These are phyloP conservation scores for Acer negundo DNA, from an alignment of 345 rosid genomes.

Conservation along the genomic window DNA sequence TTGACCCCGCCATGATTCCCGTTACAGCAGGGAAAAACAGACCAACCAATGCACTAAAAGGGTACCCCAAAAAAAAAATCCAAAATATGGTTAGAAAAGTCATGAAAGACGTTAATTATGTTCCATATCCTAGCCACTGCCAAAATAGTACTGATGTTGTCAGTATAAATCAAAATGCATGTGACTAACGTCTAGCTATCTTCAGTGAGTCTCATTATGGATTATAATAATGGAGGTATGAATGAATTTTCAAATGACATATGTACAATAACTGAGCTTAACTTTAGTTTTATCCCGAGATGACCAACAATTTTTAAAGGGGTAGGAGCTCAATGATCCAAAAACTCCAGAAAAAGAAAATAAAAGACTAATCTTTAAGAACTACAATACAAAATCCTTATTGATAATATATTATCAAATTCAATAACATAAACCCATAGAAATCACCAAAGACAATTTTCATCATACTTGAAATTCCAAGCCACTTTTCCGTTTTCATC, in stretches of 20 bases:
- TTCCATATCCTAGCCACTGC: neutral
- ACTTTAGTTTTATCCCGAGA: constrained; percentile 1
- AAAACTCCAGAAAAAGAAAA: constrained; percentile 6
- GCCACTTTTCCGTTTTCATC: constrained; percentile 65
- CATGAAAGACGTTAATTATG: neutral
- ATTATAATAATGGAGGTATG: neutral
- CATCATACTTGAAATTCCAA: constrained; percentile 84
- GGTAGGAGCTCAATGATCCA: neutral
- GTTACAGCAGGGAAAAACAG: constrained; percentile 99
- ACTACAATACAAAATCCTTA: neutral
- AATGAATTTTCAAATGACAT: neutral
- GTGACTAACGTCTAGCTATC: neutral
- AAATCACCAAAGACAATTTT: constrained; percentile 24
- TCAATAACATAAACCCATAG: constrained; percentile 15
- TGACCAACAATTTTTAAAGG: neutral
- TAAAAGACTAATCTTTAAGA: neutral
- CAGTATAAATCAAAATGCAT: neutral
- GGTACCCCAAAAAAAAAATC: neutral
- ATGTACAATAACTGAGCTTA: neutral
- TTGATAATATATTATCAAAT: neutral
- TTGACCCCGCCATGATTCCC: constrained; percentile 99
- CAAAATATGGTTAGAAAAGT: constrained; percentile 17
- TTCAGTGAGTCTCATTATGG: neutral
- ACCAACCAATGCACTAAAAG: constrained; percentile 86
- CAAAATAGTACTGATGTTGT: neutral